phyloP scores from a whole-genome alignment of 495 filamentous ascomycete genomes.

The Aspergillus homomorphus region DNA sequence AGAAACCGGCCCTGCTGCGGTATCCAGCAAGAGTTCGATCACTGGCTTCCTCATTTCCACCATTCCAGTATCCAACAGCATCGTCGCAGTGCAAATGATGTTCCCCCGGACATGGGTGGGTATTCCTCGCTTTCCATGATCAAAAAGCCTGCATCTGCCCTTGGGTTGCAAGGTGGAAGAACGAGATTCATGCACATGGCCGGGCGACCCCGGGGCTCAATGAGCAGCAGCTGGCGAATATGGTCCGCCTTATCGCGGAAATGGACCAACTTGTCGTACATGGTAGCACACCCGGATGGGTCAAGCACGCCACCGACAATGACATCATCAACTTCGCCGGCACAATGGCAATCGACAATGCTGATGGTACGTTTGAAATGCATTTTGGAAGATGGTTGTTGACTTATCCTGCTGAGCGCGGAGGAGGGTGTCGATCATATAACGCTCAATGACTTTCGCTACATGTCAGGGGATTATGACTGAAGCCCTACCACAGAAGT shows the following conservation, averaged over 20 bases:
- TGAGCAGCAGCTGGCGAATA: slow-evolving; percentile 19
- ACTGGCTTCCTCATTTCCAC: too few relatives aligned
- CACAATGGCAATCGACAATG: slow-evolving; percentile 21
- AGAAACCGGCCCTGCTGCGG: not conserved
- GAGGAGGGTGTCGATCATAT: too few relatives aligned
- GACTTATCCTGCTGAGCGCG: too few relatives aligned
- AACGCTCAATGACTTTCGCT: too few relatives aligned
- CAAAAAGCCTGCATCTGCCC: slow-evolving; percentile 22
- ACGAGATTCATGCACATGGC: slow-evolving; percentile 22
- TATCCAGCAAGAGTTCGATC: too few relatives aligned
- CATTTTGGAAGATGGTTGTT: too few relatives aligned
- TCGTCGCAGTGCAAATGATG: slow-evolving; percentile 19
- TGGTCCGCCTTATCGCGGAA: slow-evolving; percentile 12
- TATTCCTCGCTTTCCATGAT: slow-evolving; percentile 27
- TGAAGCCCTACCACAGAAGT: too few relatives aligned
- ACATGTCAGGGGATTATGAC: too few relatives aligned
- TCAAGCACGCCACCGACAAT: too few relatives aligned
- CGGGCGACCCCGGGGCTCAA: slow-evolving; percentile 21
- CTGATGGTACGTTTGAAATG: slow-evolving; percentile 15
- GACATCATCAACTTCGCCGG: slow-evolving; percentile 24
- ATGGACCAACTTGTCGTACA: too few relatives aligned
- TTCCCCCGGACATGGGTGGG: slow-evolving; percentile 24
- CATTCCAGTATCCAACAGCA: slow-evolving; percentile 20
- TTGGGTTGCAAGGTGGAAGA: slow-evolving; percentile 19
- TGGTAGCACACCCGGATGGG: too few relatives aligned